Conservation (phyloP, 345 rosid genomes). For the Boechera divaricarpa region DNA sequence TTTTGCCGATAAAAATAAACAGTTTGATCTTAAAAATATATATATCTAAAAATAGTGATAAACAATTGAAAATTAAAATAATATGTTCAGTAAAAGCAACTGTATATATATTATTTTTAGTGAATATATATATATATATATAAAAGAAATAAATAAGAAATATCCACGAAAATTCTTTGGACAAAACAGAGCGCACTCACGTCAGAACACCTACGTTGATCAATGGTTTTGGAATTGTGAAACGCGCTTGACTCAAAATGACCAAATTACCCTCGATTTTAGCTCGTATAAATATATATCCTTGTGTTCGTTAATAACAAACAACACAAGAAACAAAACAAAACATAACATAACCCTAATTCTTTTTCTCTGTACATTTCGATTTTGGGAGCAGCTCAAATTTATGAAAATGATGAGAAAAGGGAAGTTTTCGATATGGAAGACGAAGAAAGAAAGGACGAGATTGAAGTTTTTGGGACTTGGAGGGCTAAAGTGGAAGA, state of each 20-base stretch:
- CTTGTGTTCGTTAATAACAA: neutral
- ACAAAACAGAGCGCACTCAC: conserved; percentile 33
- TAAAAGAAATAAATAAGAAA: neutral
- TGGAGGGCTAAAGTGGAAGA: conserved; percentile 37
- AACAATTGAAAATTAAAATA: neutral
- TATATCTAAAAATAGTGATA: neutral
- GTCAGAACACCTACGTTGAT: conserved; percentile 43
- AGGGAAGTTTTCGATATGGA: conserved; percentile 17
- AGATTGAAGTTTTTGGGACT: conserved; percentile 38
- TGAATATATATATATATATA: neutral
- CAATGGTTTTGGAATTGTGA: neutral
- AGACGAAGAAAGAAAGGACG: conserved; percentile 43
- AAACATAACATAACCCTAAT: conserved; percentile 5
- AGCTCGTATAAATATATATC: neutral
- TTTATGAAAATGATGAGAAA: conserved; percentile 15
- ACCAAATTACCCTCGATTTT: conserved; percentile 14
- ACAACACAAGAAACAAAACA: neutral
- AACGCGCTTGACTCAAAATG: conserved; percentile 27
- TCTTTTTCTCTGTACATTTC: neutral
- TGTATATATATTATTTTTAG: neutral
- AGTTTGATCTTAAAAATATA: too few species aligned
- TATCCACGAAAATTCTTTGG: conserved; percentile 4
- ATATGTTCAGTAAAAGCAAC: neutral
- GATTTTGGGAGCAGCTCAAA: neutral
- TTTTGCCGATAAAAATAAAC: too few species aligned